phyloP scores from a whole-genome alignment of 2,329 filamentous ascomycete species.

The Venturia nashicola region DNA sequence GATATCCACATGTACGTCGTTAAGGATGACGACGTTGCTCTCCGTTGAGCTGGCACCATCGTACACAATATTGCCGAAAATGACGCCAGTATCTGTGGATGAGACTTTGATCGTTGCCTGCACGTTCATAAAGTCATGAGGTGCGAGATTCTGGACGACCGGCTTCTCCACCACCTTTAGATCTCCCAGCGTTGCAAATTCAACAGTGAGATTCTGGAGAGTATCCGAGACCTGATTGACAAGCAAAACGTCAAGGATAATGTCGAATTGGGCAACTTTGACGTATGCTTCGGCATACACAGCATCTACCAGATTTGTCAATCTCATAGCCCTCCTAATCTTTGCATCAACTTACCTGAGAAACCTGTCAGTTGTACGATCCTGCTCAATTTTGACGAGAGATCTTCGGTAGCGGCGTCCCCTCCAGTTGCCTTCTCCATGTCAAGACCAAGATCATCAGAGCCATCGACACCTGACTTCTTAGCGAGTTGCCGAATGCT shows the following conservation, averaged over 20 bases:
- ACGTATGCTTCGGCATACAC: slow-evolving; percentile 99
- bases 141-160: slow-evolving; percentile 87
- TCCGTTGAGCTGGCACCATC: slow-evolving; percentile 86
- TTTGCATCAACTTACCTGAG: slow-evolving; percentile 40
- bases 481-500: slow-evolving; percentile 85
- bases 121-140: slow-evolving; percentile 95
- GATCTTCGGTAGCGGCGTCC: slow-evolving; percentile 69
- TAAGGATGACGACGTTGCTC: slow-evolving; percentile 93
- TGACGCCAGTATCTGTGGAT: slow-evolving; percentile 94
- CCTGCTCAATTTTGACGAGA: slow-evolving; percentile 86
- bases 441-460: slow-evolving; percentile 79
- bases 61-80: slow-evolving; percentile 97
- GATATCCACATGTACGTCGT: slow-evolving; percentile 96
- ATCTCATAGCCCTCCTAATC: no score
- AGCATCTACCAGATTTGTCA: slow-evolving; percentile 38
- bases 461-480: slow-evolving; percentile 71
- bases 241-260: slow-evolving; percentile 75
- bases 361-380: slow-evolving; percentile 97
- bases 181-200: slow-evolving; percentile 96
- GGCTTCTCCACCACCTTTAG: slow-evolving; percentile 96
- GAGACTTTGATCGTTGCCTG: slow-evolving; percentile 98
- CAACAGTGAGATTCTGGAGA: slow-evolving; percentile 89
- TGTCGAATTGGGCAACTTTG: slow-evolving; percentile 97
- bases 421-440: slow-evolving; percentile 90
- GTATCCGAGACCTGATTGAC: slow-evolving; percentile 98